phyloP scores from a whole-genome alignment of 2,329 filamentous ascomycete species.

The Elsinoe arachidis region DNA sequence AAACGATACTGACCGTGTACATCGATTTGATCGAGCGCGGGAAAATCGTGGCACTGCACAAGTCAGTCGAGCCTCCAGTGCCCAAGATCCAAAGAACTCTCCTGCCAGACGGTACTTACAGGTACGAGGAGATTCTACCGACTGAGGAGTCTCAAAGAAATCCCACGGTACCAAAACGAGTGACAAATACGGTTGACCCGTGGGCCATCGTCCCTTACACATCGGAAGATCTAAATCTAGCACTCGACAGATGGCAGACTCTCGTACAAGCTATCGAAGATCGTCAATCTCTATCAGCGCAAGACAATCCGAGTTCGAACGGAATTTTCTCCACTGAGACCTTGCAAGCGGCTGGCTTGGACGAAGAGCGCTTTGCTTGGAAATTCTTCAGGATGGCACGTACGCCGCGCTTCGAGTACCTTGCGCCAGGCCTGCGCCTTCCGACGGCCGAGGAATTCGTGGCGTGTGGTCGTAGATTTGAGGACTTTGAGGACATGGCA shows the following conservation, averaged over 20 bases:
- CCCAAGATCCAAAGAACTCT: background rate
- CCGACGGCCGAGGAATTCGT: slow-evolving; percentile 28
- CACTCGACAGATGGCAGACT: slow-evolving; percentile 23
- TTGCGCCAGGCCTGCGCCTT: slow-evolving; percentile 26
- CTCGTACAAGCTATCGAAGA: slow-evolving; percentile 25
- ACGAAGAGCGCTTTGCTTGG: slow-evolving; percentile 22
- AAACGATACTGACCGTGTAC: slow-evolving; percentile 26
- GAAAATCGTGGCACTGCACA: slow-evolving; percentile 26
- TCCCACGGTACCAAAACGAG: background rate
- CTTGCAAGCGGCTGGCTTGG: slow-evolving; percentile 18
- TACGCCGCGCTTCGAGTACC: slow-evolving; percentile 24
- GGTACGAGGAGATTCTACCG: slow-evolving; percentile 11
- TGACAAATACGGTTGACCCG: slow-evolving; percentile 21
- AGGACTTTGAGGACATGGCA: slow-evolving; percentile 24
- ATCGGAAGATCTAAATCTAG: slow-evolving; percentile 22
- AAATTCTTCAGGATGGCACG: slow-evolving; percentile 25
- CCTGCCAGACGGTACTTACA: slow-evolving; percentile 9
- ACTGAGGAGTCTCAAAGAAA: background rate
- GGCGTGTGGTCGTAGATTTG: slow-evolving; percentile 24
- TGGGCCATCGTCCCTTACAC: slow-evolving; percentile 29
- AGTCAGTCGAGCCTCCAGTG: slow-evolving; percentile 7
- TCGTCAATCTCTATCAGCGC: background rate
- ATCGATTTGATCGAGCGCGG: slow-evolving; percentile 29
- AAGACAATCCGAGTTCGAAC: slow-evolving; percentile 8
- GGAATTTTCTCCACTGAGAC: slow-evolving; percentile 20